phyloP scores from a whole-genome alignment of 2,329 filamentous ascomycete species.

The Cylindrodendrum hubeiense region DNA sequence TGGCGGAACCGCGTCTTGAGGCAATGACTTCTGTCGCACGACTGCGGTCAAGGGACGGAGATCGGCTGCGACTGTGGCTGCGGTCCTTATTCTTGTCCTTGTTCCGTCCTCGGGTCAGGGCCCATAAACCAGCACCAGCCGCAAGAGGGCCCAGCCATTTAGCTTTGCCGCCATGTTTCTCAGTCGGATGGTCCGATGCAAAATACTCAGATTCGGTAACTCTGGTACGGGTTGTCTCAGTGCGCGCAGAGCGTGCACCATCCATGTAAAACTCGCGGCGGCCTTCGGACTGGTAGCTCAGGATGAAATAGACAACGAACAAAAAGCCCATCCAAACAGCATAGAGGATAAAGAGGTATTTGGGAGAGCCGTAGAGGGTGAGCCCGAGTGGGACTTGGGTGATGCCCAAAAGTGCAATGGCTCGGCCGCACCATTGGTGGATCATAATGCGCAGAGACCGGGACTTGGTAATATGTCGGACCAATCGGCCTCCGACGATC shows the following conservation, averaged over 20 bases:
- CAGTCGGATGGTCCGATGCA: constrained; percentile 48
- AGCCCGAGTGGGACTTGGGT: constrained; percentile 90
- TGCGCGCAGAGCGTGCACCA: constrained; percentile 67
- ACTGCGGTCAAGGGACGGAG: constrained; percentile 51
- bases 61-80: constrained; percentile 57
- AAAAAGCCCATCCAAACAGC: constrained; percentile 82
- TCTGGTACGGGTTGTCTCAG: constrained; percentile 57
- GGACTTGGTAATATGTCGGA: constrained; percentile 64
- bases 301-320: constrained; percentile 81
- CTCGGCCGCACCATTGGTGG: constrained; percentile 89
- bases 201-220: constrained; percentile 57
- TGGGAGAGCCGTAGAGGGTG: constrained; percentile 91
- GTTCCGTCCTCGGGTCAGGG: constrained; percentile 59
- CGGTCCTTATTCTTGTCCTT: constrained; percentile 57
- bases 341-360: constrained; percentile 86
- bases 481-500: constrained; percentile 75
- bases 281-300: constrained; percentile 77
- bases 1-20: constrained; percentile 66
- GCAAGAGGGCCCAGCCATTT: constrained; percentile 67
- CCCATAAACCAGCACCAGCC: constrained; percentile 63
- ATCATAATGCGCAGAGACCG: constrained; percentile 71
- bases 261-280: constrained; percentile 66
- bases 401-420: constrained; percentile 84
- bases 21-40: constrained; percentile 63
- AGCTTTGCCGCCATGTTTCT: constrained; percentile 47